Evolutionary conservation across 2,329 filamentous ascomycete genomes (phyloP).

Genomic region (Pyricularia sp.): DNA sequence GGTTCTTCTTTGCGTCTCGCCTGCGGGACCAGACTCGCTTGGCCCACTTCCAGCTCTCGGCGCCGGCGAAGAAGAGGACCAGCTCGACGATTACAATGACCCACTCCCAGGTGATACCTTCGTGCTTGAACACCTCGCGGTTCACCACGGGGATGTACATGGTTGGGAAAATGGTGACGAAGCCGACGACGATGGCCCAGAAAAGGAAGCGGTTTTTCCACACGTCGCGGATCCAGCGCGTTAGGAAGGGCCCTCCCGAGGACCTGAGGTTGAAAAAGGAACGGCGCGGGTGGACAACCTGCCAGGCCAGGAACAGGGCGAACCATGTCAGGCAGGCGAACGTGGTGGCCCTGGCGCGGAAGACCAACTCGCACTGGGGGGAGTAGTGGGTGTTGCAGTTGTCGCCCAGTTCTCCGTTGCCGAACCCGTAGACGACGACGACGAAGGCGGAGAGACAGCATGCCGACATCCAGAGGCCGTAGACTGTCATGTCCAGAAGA

Average conservation of each 20-base stretch:
- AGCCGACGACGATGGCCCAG: slow-evolving; percentile 33
- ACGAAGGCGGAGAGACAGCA: slow-evolving; percentile 7
- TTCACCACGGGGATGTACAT: slow-evolving; percentile 42
- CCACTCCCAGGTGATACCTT: slow-evolving; percentile 43
- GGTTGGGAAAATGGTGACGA: slow-evolving; percentile 22
- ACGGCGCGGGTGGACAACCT: slow-evolving; percentile 54
- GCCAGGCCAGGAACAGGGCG: slow-evolving; percentile 60
- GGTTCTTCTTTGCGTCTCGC: not conserved
- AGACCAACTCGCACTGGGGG: slow-evolving; percentile 42
- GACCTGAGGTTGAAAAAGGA: slow-evolving; percentile 55
- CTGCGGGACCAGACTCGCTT: slow-evolving; percentile 25
- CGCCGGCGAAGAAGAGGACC: slow-evolving; percentile 36
- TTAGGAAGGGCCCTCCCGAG: slow-evolving; percentile 29
- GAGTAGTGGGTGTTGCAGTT: slow-evolving; percentile 43
- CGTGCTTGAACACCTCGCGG: slow-evolving; percentile 38
- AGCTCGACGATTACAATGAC: slow-evolving; percentile 35
- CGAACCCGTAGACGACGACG: slow-evolving; percentile 25
- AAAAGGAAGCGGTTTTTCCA: slow-evolving; percentile 56
- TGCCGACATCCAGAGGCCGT: slow-evolving; percentile 27
- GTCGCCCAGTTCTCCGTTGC: slow-evolving; percentile 34
- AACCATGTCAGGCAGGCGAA: slow-evolving; percentile 60
- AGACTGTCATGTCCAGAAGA: slow-evolving; percentile 49
- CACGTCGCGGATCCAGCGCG: slow-evolving; percentile 49
- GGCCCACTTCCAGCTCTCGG: slow-evolving; percentile 39
- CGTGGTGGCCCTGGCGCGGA: slow-evolving; percentile 55